phyloP scores from a whole-genome alignment of 257 asterid genomes.

The Gentiana dahurica region DNA sequence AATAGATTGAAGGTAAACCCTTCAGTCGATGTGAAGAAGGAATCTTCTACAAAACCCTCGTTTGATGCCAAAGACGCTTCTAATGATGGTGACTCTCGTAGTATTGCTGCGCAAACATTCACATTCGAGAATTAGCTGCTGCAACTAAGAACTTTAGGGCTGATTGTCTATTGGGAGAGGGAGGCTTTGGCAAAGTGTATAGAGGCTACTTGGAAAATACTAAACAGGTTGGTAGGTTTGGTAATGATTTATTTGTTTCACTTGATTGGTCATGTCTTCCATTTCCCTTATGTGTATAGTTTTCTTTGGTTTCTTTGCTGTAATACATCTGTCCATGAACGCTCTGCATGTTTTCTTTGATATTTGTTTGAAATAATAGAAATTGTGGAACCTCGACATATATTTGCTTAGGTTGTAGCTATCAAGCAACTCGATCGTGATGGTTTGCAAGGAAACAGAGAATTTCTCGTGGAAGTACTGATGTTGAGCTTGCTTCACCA shows the following conservation, averaged over 20 bases:
- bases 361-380: background rate
- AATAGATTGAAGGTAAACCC: constrained; percentile 29
- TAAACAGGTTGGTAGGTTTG: constrained; percentile 41
- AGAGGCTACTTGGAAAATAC: constrained; percentile 67
- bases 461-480: constrained; percentile 74
- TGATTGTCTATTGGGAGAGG: constrained; percentile 87
- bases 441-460: constrained; percentile 84
- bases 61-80: constrained; percentile 48
- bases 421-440: constrained; percentile 72
- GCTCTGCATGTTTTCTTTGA: too few relatives aligned
- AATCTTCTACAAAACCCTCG: constrained; percentile 12
- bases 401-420: constrained; percentile 46
- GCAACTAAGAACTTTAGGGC: constrained; percentile 86
- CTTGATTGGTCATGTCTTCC: too few relatives aligned
- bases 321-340: too few relatives aligned
- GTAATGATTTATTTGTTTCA: too few relatives aligned
- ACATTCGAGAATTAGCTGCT: constrained; percentile 83
- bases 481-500: constrained; percentile 80
- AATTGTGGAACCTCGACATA: background rate
- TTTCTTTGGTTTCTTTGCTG: background rate
- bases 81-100: constrained; percentile 59
- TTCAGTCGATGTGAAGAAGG: constrained; percentile 43
- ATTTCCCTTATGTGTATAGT: background rate
- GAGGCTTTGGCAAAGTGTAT: constrained; percentile 89
- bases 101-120: constrained; percentile 81